phyloP scores from a whole-genome alignment of 1,139 yeast genomes.

The Lodderomyces orthopsilosis region DNA sequence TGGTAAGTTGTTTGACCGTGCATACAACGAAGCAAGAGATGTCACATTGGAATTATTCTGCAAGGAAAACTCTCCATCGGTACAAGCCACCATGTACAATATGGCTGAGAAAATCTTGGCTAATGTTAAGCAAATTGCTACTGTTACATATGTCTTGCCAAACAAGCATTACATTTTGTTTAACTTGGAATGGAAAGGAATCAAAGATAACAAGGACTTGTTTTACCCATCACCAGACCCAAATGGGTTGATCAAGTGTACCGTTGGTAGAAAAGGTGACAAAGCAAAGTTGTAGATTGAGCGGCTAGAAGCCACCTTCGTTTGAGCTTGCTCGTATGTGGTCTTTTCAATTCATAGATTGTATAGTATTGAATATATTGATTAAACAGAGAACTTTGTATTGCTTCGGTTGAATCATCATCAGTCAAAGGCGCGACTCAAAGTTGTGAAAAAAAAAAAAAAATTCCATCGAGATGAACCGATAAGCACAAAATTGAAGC shows the following conservation, averaged over 20 bases:
- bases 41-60: constrained; percentile 79
- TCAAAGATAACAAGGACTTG: constrained; percentile 73
- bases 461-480: background rate
- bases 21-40: constrained; percentile 59
- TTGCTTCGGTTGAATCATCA: constrained; percentile 1
- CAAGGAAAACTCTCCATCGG: constrained; percentile 81
- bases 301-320: background rate
- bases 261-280: constrained; percentile 62
- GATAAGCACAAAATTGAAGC: background rate
- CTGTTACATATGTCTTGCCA: constrained; percentile 75
- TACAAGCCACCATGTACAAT: constrained; percentile 94
- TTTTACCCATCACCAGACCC: constrained; percentile 92
- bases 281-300: constrained; percentile 33
- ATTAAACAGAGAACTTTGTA: background rate
- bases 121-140: constrained; percentile 52
- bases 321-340: background rate
- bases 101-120: constrained; percentile 74
- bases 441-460: background rate
- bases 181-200: constrained; percentile 82
- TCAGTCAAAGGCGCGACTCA: background rate
- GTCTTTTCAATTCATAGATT: background rate
- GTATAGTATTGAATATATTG: background rate
- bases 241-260: constrained; percentile 83
- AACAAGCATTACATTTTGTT: constrained; percentile 85
- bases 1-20: constrained; percentile 63